Conservation (phyloP, 2,329 filamentous ascomycete genomes). For the Chaetoscypha palmicola region DNA sequence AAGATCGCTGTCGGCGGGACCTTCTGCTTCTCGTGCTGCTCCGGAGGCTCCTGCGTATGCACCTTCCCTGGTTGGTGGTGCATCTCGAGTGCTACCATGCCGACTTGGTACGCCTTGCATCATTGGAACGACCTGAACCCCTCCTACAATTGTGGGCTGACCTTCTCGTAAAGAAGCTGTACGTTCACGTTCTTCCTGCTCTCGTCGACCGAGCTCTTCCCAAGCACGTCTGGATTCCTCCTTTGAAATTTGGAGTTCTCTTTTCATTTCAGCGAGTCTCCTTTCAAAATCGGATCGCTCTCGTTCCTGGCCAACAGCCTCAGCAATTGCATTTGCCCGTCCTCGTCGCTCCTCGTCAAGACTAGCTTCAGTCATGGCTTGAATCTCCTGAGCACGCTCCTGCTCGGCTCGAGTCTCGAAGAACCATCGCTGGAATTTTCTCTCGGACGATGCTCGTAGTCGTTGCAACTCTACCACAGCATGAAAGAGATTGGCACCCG, state of each 20-base stretch:
- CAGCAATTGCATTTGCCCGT: constrained; percentile 58
- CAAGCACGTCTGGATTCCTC: constrained; percentile 92
- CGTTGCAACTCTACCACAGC: constrained; percentile 94
- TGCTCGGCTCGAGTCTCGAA: constrained; percentile 88
- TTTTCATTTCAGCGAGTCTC: constrained; percentile 80
- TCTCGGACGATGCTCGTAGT: constrained; percentile 86
- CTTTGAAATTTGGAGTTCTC: constrained; percentile 89
- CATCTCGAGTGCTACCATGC: constrained; percentile 36
- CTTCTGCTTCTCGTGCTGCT: constrained; percentile 19
- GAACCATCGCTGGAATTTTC: constrained; percentile 98
- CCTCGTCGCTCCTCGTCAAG: constrained; percentile 68
- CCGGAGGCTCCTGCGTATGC: constrained; percentile 32
- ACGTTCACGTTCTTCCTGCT: constrained; percentile 86
- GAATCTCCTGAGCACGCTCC: constrained; percentile 75
- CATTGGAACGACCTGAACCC: constrained; percentile 94
- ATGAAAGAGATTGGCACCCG: constrained; percentile 94
- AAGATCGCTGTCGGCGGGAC: constrained; percentile 20
- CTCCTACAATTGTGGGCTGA: constrained; percentile 80
- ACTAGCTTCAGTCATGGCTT: constrained; percentile 69
- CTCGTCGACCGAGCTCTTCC: constrained; percentile 90
- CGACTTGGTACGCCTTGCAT: constrained; percentile 60
- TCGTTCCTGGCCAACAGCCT: constrained; percentile 59
- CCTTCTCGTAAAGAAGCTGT: constrained; percentile 81
- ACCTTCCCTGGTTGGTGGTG: constrained; percentile 40
- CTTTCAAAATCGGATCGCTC: constrained; percentile 67